Conservation (phyloP, 257 asterid species). For the Solanum chmielewskii region DNA sequence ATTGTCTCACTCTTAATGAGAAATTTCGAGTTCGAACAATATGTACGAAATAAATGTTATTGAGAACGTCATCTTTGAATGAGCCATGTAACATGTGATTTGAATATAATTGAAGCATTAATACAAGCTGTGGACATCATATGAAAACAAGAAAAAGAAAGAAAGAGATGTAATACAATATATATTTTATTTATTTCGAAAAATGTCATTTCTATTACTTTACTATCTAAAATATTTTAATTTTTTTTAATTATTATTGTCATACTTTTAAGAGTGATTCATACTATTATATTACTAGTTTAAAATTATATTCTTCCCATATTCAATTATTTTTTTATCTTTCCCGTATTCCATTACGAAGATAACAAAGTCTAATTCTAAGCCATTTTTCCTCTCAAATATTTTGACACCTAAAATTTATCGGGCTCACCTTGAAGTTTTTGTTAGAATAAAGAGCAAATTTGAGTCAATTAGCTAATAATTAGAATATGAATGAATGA, state of each 20-base stretch:
- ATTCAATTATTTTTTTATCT: background rate
- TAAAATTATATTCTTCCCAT: background rate
- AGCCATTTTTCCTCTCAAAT: background rate
- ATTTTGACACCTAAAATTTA: background rate
- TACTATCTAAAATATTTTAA: background rate
- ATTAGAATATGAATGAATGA: background rate
- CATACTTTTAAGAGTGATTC: background rate
- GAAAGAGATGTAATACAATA: too few relatives aligned
- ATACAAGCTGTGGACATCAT: accelerated
- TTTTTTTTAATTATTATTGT: background rate
- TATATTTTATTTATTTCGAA: too few relatives aligned
- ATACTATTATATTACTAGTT: background rate
- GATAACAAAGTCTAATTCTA: background rate
- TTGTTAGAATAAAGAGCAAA: background rate
- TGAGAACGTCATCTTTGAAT: accelerated
- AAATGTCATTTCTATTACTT: background rate
- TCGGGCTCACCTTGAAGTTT: background rate
- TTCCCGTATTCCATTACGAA: background rate
- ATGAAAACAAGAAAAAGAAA: too few relatives aligned
- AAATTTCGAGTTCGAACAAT: accelerated
- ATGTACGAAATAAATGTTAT: too few relatives aligned
- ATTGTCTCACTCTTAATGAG: too few relatives aligned
- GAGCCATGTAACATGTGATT: too few relatives aligned
- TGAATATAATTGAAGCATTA: accelerated
- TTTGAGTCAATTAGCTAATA: background rate